Conservation (phyloP, 768 basidiomycete genomes). For the Clitopilus passeckerianus region DNA sequence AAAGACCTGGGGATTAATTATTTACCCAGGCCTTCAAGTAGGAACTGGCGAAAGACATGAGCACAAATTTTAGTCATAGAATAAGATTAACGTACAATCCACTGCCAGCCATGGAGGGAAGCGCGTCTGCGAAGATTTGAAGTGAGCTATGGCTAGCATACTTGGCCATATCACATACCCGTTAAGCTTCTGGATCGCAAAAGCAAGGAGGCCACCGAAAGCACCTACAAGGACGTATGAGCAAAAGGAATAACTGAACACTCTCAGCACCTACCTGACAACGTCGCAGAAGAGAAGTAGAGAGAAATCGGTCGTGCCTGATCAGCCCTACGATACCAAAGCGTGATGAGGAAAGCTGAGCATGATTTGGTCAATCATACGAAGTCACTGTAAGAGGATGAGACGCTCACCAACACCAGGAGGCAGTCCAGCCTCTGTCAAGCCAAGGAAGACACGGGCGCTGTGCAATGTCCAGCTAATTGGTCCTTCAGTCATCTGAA, state of each 20-base stretch:
- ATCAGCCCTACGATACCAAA: constrained; percentile 50
- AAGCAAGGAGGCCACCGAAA: constrained; percentile 43
- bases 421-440: constrained; percentile 19
- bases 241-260: not conserved
- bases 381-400: too few species aligned
- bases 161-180: constrained; percentile 15
- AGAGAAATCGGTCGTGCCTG: constrained; percentile 48
- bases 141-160: not conserved
- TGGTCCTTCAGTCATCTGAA: too few species aligned
- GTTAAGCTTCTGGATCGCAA: constrained; percentile 25
- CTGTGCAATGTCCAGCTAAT: constrained; percentile 20
- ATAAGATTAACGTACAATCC: constrained; percentile 26
- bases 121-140: constrained; percentile 9
- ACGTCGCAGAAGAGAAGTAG: constrained; percentile 53
- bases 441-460: constrained; percentile 18
- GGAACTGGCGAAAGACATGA: constrained; percentile 16
- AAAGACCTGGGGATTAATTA: too few species aligned
- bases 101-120: constrained; percentile 29
- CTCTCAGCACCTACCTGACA: constrained; percentile 27
- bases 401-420: constrained; percentile 21
- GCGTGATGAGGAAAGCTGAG: constrained; percentile 38
- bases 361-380: not conserved
- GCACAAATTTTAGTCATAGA: not conserved
- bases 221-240: constrained; percentile 20
- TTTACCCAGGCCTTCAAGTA: constrained; percentile 30